Conservation (phyloP, 2,329 filamentous ascomycete genomes). For the Penicillium sp. region DNA sequence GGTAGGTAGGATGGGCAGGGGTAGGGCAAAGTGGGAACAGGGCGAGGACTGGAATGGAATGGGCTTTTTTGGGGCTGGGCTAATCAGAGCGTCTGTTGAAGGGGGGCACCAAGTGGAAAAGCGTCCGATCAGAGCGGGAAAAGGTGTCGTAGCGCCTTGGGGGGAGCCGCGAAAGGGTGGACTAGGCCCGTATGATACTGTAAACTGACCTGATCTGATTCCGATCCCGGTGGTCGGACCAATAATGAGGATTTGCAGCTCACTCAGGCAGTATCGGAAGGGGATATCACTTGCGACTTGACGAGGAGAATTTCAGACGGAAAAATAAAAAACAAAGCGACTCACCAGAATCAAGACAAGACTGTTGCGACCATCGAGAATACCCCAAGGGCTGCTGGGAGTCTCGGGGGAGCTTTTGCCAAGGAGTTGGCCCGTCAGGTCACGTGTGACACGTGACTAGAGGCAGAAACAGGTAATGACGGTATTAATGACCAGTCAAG, state of each 20-base stretch:
- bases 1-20: constrained; percentile 4
- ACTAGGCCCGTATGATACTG: constrained; percentile 8
- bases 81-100: constrained; percentile 20
- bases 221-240: constrained; percentile 17
- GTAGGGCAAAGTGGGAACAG: constrained; percentile 22
- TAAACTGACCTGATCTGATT: constrained; percentile 1
- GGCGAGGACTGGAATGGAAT: constrained; percentile 22
- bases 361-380: not conserved
- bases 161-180: constrained; percentile 17
- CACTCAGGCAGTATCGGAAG: not conserved
- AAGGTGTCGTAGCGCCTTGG: constrained; percentile 12
- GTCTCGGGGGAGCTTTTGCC: constrained; percentile 13
- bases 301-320: not conserved
- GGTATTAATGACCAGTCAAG: not conserved
- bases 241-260: not conserved
- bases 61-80: constrained; percentile 1
- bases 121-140: constrained; percentile 23
- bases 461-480: not conserved
- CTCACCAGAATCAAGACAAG: not conserved
- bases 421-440: not conserved
- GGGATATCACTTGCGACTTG: no score
- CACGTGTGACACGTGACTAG: constrained; percentile 1
- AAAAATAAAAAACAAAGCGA: not conserved
- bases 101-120: constrained; percentile 19
- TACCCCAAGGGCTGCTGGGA: not conserved